Conservation (phyloP, 2,329 filamentous ascomycete species). For the Exophiala alcalophila region DNA sequence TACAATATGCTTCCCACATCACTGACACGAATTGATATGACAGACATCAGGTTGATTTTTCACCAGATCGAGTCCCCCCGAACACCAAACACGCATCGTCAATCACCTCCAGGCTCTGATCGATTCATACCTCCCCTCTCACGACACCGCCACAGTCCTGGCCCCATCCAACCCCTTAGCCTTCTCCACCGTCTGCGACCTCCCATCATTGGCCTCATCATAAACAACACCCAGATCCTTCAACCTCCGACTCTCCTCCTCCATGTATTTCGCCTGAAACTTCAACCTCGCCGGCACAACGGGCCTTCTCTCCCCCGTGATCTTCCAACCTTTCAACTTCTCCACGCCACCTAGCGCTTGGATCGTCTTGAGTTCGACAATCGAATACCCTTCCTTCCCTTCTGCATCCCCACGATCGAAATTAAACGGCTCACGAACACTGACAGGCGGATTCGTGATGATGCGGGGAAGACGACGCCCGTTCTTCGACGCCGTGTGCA, state of each 20-base stretch:
- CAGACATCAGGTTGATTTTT: too few species aligned
- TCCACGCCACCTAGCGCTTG: conserved; percentile 47
- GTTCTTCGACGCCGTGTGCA: conserved; percentile 54
- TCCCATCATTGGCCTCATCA: not conserved
- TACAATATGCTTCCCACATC: too few species aligned
- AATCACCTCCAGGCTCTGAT: too few species aligned
- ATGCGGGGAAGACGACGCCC: conserved; percentile 47
- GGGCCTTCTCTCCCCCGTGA: conserved; percentile 42
- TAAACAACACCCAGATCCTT: not conserved
- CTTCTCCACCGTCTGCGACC: conserved; percentile 5
- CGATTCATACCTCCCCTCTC: too few species aligned
- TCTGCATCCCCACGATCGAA: conserved; percentile 47
- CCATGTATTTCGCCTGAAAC: conserved; percentile 44
- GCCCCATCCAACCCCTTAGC: conserved; percentile 4
- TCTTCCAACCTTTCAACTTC: conserved; percentile 50
- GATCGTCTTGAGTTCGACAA: conserved; percentile 54
- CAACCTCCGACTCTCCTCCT: conserved; percentile 43
- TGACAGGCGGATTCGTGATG: conserved; percentile 56
- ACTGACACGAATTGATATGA: too few species aligned
- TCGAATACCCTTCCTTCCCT: conserved; percentile 42
- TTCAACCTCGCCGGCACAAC: conserved; percentile 48
- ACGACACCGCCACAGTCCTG: not conserved
- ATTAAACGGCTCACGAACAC: conserved; percentile 50
- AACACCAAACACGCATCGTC: too few species aligned
- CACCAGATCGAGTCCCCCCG: too few species aligned